Percentiles rank a stretch among this genome's conserved stretches.
Evolutionary conservation across 768 basidiomycete genomes (phyloP).

Genomic region (Cyathus striatus): DNA sequence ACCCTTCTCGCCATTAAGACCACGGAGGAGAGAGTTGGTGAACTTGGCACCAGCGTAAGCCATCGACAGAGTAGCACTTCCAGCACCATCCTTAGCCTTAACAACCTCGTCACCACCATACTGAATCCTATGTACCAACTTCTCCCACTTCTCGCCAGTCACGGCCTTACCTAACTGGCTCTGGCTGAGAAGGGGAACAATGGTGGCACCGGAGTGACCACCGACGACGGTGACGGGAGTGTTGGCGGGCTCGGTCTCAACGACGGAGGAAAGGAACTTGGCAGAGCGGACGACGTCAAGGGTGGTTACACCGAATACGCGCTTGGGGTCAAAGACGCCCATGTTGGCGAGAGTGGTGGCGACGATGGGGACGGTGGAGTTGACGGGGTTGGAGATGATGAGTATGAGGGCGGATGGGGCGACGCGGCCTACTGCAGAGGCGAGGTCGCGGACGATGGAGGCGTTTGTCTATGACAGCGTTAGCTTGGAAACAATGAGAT

Average conservation of each 20-base stretch:
- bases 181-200: constrained; percentile 94
- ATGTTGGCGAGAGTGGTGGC: constrained; percentile 87
- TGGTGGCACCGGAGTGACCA: constrained; percentile 96
- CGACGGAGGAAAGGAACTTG: constrained; percentile 78
- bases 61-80: constrained; percentile 94
- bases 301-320: constrained; percentile 94
- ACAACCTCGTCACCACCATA: constrained; percentile 99
- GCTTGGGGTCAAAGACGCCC: constrained; percentile 86
- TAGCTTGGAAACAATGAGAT: not conserved
- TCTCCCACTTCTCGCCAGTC: constrained; percentile 66
- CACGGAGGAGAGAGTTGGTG: constrained; percentile 74
- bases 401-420: constrained; percentile 89
- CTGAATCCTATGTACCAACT: constrained; percentile 90
- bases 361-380: constrained; percentile 96
- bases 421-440: constrained; percentile 78
- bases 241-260: constrained; percentile 59
- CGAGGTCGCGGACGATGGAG: constrained; percentile 95
- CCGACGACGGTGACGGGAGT: constrained; percentile 83
- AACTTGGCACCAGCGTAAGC: constrained; percentile 94
- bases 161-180: constrained; percentile 63
- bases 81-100: constrained; percentile 94
- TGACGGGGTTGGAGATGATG: constrained; percentile 99
- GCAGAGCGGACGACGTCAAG: constrained; percentile 96
- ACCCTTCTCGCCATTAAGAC: constrained; percentile 84
- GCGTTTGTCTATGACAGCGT: constrained; percentile 73